phyloP scores from a whole-genome alignment of 106 monocot genomes.

The Acanthochlamys bracteata region DNA sequence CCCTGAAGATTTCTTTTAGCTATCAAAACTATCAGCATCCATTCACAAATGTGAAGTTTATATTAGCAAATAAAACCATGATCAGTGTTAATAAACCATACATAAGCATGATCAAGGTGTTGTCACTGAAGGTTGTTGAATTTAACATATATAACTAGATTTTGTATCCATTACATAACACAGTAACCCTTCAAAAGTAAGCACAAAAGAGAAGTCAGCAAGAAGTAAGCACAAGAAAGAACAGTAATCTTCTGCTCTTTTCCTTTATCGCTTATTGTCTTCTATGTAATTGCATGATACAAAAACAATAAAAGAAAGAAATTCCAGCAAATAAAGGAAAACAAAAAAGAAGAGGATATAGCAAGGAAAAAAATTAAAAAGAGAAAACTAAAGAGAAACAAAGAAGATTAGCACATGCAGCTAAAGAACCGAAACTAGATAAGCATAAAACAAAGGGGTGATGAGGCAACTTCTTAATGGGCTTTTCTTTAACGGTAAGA shows the following conservation, averaged over 20 bases:
- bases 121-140: too few relatives aligned
- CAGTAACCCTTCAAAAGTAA: too few relatives aligned
- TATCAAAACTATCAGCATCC: background rate
- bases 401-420: background rate
- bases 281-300: background rate
- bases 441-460: conserved; percentile 4
- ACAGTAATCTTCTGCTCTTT: background rate
- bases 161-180: too few relatives aligned
- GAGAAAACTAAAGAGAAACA: background rate
- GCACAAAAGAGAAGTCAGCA: too few relatives aligned
- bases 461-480: background rate
- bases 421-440: background rate
- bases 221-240: background rate
- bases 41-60: background rate
- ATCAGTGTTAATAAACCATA: too few relatives aligned
- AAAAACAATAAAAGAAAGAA: conserved; percentile 4
- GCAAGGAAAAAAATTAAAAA: background rate
- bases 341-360: conserved; percentile 2
- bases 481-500: conserved; percentile 9
- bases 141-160: too few relatives aligned
- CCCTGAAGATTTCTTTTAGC: conserved; percentile 9
- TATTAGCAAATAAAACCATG: too few relatives aligned
- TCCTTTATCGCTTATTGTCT: background rate
- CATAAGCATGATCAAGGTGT: too few relatives aligned
- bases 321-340: background rate